Conservation (phyloP, 257 asterid species). For the Solanum lycopersicoides region DNA sequence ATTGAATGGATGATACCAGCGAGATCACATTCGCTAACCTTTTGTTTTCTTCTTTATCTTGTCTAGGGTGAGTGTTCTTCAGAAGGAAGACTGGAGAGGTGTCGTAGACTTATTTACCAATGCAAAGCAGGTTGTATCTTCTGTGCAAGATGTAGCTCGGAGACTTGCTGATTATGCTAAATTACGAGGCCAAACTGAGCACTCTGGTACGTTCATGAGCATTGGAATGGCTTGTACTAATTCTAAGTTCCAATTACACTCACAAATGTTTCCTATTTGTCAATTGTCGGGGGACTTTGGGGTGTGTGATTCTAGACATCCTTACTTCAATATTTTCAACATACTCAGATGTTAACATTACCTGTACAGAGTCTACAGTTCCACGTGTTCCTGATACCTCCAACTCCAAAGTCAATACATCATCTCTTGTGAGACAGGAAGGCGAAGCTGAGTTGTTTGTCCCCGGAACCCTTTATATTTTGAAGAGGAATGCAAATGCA, state of each 20-base stretch:
- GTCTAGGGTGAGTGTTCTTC: conserved; percentile 56
- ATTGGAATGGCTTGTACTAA: background rate
- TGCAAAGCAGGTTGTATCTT: conserved; percentile 80
- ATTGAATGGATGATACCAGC: background rate
- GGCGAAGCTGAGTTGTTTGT: conserved; percentile 40
- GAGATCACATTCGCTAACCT: conserved; percentile 14
- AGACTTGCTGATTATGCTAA: conserved; percentile 78
- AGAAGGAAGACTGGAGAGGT: conserved; percentile 88
- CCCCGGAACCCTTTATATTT: conserved; percentile 62
- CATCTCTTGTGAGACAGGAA: conserved; percentile 7
- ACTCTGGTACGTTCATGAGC: conserved; percentile 28
- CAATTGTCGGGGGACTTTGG: background rate
- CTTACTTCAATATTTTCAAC: background rate
- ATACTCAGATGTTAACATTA: background rate
- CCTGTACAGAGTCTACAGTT: background rate
- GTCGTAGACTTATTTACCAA: conserved; percentile 65
- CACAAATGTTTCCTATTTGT: background rate
- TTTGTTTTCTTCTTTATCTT: background rate
- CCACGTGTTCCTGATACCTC: conserved; percentile 8
- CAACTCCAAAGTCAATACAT: conserved; percentile 9
- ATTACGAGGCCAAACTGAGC: conserved; percentile 37
- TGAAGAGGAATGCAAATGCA: conserved; percentile 46
- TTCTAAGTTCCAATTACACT: background rate
- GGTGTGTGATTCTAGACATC: background rate
- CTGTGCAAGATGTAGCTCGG: conserved; percentile 81